phyloP scores from a whole-genome alignment of 495 filamentous ascomycete species.

The Penicillium flavigenum region DNA sequence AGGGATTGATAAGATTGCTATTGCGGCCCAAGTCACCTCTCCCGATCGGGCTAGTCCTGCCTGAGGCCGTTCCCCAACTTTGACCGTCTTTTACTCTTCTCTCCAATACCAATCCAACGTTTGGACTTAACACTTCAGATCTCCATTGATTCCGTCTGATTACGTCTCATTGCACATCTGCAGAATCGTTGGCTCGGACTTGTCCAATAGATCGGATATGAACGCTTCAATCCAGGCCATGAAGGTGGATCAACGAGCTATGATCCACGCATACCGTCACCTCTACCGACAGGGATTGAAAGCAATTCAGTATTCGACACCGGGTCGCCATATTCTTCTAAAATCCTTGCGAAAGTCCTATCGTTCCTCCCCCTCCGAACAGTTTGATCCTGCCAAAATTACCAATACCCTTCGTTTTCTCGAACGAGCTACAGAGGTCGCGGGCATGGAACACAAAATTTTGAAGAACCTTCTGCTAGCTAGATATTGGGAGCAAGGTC shows the following conservation, averaged over 20 bases:
- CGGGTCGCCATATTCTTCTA: conserved; percentile 65
- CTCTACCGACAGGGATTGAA: conserved; percentile 72
- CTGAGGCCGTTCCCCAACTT: conserved; percentile 20
- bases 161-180: background rate
- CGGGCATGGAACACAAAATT: conserved; percentile 77
- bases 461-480: conserved; percentile 70
- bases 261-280: conserved; percentile 76
- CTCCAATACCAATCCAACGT: conserved; percentile 12
- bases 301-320: conserved; percentile 77
- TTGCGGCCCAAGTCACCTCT: conserved; percentile 34
- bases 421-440: conserved; percentile 59
- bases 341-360: conserved; percentile 69
- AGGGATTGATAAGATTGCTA: conserved; percentile 16
- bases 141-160: background rate
- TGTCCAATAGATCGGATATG: conserved; percentile 10
- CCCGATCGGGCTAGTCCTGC: conserved; percentile 23
- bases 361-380: conserved; percentile 51
- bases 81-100: conserved; percentile 9
- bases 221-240: conserved; percentile 15
- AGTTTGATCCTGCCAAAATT: conserved; percentile 61
- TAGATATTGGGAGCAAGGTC: conserved; percentile 55
- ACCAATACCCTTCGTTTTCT: conserved; percentile 78
- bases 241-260: conserved; percentile 30
- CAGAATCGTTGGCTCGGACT: background rate
- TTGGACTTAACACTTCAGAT: conserved; percentile 2